Evolutionary conservation across 495 filamentous ascomycete genomes (phyloP).

Genomic region (Aspergillus sparsus): DNA sequence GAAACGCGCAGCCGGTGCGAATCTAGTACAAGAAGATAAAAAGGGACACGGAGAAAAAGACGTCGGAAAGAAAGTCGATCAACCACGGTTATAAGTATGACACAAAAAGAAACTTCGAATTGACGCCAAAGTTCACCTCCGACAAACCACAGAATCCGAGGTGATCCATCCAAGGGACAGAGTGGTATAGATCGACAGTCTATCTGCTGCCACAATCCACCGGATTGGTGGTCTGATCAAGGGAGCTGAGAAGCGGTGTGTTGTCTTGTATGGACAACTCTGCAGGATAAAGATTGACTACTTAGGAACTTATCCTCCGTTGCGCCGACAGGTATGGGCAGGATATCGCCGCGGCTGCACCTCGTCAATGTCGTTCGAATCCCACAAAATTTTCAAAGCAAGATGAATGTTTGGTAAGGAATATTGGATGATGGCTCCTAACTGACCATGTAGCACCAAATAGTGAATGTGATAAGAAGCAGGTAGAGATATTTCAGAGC

Average conservation of each 20-base stretch:
- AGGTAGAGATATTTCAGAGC: neutral
- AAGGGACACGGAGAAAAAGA: slow-evolving; percentile 1
- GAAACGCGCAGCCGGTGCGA: neutral
- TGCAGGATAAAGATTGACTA: slow-evolving; percentile 5
- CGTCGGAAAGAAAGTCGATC: neutral
- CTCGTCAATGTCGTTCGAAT: neutral
- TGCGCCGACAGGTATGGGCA: neutral
- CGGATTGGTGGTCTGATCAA: slow-evolving; percentile 21
- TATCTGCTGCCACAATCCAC: slow-evolving; percentile 12
- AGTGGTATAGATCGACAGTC: slow-evolving; percentile 15
- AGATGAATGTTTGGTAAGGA: neutral
- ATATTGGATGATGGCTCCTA: neutral
- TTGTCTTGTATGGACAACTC: slow-evolving; percentile 7
- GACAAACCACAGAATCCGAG: slow-evolving; percentile 16
- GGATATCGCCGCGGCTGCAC: neutral
- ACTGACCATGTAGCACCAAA: no score
- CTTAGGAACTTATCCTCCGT: neutral
- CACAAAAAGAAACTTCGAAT: slow-evolving; percentile 13
- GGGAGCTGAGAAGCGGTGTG: slow-evolving; percentile 23
- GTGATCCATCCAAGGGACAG: slow-evolving; percentile 18
- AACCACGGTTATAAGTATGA: slow-evolving; percentile 1
- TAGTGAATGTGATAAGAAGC: no score
- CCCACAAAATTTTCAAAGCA: neutral
- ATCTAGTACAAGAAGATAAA: neutral
- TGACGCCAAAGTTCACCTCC: slow-evolving; percentile 13